These are phyloP conservation scores for Nicotiana obtusifolia DNA, from an alignment of 257 asterid species.

Conservation along the genomic window DNA sequence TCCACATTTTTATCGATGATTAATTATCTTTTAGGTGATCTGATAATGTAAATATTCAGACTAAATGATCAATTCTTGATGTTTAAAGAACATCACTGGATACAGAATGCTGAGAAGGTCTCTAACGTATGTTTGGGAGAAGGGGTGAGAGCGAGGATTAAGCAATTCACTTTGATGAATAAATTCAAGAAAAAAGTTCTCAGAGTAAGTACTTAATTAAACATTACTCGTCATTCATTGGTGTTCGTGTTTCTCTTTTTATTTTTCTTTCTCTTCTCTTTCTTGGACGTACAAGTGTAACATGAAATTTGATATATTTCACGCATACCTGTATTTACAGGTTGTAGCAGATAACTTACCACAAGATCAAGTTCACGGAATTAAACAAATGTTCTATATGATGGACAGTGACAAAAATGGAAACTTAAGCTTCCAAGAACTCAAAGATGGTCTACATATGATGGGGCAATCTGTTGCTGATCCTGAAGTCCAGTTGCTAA, in stretches of 20 bases:
- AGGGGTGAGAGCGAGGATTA: slow-evolving; percentile 60
- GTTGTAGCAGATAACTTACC: slow-evolving; percentile 80
- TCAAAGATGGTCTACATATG: slow-evolving; percentile 59
- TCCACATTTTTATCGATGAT: too few species aligned
- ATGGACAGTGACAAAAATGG: slow-evolving; percentile 89
- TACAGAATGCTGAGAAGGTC: slow-evolving; percentile 60
- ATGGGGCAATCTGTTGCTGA: slow-evolving; percentile 57
- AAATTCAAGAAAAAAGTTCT: slow-evolving; percentile 85
- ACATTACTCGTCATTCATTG: not conserved
- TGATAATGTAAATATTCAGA: not conserved
- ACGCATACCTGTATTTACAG: slow-evolving; percentile 19
- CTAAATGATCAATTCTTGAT: not conserved
- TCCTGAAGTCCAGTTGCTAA: slow-evolving; percentile 55
- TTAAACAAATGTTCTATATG: slow-evolving; percentile 55
- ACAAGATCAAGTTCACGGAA: slow-evolving; percentile 51
- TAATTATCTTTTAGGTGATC: not conserved
- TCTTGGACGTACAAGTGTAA: not conserved
- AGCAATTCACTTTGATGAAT: slow-evolving; percentile 83
- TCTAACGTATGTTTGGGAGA: slow-evolving; percentile 66
- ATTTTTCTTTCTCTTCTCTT: not conserved
- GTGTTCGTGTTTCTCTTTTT: not conserved
- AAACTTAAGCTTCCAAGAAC: slow-evolving; percentile 58
- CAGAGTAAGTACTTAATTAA: slow-evolving; percentile 35
- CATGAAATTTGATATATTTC: not conserved
- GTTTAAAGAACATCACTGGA: slow-evolving; percentile 50